These are phyloP conservation scores for Albizia julibrissin DNA, from an alignment of 306 rosid species.

Conservation along the genomic window DNA sequence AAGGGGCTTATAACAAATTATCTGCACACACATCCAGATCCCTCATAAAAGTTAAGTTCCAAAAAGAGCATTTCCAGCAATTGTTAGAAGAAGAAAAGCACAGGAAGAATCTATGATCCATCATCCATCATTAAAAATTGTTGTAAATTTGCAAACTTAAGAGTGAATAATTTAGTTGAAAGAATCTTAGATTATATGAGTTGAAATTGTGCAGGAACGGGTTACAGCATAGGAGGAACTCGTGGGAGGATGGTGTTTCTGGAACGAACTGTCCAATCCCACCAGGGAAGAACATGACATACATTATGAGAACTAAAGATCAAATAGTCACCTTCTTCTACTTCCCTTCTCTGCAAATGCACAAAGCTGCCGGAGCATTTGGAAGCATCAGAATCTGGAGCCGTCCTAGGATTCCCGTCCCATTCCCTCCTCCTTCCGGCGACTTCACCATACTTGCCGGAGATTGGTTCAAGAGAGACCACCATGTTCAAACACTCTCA, in stretches of 20 bases:
- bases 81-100: too few species aligned
- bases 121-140: too few species aligned
- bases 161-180: too few species aligned
- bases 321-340: slow-evolving; percentile 57
- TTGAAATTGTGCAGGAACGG: slow-evolving; percentile 67
- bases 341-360: slow-evolving; percentile 55
- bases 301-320: slow-evolving; percentile 44
- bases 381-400: slow-evolving; percentile 77
- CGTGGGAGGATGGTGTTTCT: slow-evolving; percentile 64
- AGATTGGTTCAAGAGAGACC: slow-evolving; percentile 85
- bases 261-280: slow-evolving; percentile 52
- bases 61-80: too few species aligned
- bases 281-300: slow-evolving; percentile 50
- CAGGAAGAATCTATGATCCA: too few species aligned
- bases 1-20: too few species aligned
- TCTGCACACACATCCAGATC: too few species aligned
- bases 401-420: slow-evolving; percentile 93
- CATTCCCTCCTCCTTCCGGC: slow-evolving; percentile 88
- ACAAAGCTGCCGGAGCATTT: slow-evolving; percentile 50
- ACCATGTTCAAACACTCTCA: slow-evolving; percentile 40
- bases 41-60: too few species aligned
- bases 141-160: too few species aligned
- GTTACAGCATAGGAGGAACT: slow-evolving; percentile 87
- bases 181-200: too few species aligned
- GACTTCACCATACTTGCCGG: slow-evolving; percentile 80